These are phyloP conservation scores for Leccinum arenicola DNA, from an alignment of 768 basidiomycete genomes.

Conservation along the genomic window DNA sequence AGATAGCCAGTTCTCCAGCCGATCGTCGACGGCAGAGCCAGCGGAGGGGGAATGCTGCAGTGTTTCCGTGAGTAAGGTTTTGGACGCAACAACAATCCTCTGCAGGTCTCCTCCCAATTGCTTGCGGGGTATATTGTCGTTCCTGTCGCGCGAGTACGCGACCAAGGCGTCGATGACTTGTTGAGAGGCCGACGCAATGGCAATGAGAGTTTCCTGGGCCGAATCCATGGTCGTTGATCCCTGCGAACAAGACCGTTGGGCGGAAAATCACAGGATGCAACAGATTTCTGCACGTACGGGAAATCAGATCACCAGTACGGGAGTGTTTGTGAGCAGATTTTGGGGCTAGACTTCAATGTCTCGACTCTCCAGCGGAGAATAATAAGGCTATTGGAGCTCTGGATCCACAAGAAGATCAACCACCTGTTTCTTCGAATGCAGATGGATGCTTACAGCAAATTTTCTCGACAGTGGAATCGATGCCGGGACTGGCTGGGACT, in stretches of 20 bases:
- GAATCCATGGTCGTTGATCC: background rate
- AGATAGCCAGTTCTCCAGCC: background rate
- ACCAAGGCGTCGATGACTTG: background rate
- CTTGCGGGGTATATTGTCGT: background rate
- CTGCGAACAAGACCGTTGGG: background rate
- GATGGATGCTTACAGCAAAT: too few species aligned
- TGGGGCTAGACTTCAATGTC: too few species aligned
- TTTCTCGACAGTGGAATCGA: too few species aligned
- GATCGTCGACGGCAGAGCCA: background rate
- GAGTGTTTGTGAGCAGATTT: too few species aligned
- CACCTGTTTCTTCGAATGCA: too few species aligned
- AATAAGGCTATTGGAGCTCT: too few species aligned
- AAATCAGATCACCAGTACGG: too few species aligned
- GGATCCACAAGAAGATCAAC: too few species aligned
- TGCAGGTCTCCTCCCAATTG: background rate
- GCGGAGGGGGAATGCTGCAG: background rate
- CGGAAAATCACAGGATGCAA: too few species aligned
- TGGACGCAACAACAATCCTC: background rate
- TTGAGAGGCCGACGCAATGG: background rate
- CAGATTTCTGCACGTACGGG: too few species aligned
- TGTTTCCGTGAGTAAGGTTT: background rate
- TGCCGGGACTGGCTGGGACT: too few species aligned
- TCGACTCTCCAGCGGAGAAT: too few species aligned
- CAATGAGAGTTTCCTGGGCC: background rate
- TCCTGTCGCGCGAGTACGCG: background rate